A percentile compares a stretch with the other conserved stretches of the same genome.
Conservation (phyloP, 768 basidiomycete species). For the Gautieria morchelliformis region DNA sequence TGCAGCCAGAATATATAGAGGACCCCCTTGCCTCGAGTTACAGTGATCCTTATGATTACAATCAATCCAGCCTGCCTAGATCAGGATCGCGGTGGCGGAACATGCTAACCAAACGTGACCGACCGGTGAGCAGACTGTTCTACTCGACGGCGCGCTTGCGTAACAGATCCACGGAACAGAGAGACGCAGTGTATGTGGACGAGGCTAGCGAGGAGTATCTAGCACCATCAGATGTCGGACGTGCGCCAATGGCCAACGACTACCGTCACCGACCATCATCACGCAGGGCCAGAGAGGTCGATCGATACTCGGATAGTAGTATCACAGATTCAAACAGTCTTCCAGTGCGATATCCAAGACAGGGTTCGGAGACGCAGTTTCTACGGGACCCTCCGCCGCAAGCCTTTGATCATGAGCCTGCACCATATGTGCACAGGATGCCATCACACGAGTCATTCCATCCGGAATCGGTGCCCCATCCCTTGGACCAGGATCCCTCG, state of each 20-base stretch:
- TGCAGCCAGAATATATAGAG: neutral
- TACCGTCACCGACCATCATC: neutral
- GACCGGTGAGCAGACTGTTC: neutral
- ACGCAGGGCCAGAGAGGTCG: neutral
- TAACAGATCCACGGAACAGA: neutral
- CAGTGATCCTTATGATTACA: neutral
- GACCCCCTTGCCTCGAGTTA: neutral
- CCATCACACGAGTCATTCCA: neutral
- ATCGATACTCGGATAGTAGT: neutral
- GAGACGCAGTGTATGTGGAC: neutral
- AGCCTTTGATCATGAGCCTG: neutral
- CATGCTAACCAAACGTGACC: neutral
- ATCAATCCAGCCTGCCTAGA: neutral
- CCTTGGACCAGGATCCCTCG: neutral
- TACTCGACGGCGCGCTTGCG: no score
- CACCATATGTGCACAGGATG: neutral
- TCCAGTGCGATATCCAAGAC: neutral
- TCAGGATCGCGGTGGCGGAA: constrained; percentile 1
- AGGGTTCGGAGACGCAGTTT: neutral
- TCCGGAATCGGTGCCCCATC: neutral
- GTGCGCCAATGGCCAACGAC: neutral
- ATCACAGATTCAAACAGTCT: neutral
- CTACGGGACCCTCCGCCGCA: neutral
- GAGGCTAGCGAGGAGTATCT: neutral
- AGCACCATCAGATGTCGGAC: neutral